Evolutionary conservation across 208 protist species (phyloP).

Genomic region (Trypanosoma boissoni): DNA sequence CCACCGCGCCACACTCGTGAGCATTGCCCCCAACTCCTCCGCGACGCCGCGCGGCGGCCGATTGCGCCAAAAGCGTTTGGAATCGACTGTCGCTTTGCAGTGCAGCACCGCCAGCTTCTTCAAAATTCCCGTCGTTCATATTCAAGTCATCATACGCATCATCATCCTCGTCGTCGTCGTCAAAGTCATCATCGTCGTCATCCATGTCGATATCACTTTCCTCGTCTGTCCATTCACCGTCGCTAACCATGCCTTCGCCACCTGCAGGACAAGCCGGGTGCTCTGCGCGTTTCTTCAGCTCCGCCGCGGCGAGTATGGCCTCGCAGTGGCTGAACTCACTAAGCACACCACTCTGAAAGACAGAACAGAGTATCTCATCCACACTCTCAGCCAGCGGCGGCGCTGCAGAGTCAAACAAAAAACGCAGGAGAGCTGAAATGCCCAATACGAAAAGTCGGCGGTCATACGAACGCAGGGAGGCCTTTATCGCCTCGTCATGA

Average conservation of each 20-base stretch:
- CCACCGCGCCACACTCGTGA: not conserved
- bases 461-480: conserved; percentile 66
- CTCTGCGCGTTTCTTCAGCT: conserved; percentile 37
- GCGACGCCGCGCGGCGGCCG: conserved; percentile 32
- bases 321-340: conserved; percentile 39
- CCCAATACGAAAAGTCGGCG: conserved; percentile 59
- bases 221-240: conserved; percentile 25
- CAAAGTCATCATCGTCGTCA: conserved; percentile 33
- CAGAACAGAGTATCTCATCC: conserved; percentile 36
- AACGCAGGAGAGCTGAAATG: conserved; percentile 27
- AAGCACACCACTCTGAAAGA: conserved; percentile 53
- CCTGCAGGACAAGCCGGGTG: too few relatives aligned
- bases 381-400: conserved; percentile 10
- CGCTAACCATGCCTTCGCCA: conserved; percentile 2
- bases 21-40: conserved; percentile 1
- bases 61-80: conserved; percentile 37
- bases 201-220: conserved; percentile 29
- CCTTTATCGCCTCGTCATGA: conserved; percentile 21
- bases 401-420: conserved; percentile 6
- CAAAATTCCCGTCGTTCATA: conserved; percentile 13
- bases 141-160: conserved; percentile 30
- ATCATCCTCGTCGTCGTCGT: conserved; percentile 37
- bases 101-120: conserved; percentile 1
- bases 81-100: conserved; percentile 26
- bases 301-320: conserved; percentile 14